phyloP scores from a whole-genome alignment of 2,329 filamentous ascomycete species.

The Alternaria angustiovoidea region DNA sequence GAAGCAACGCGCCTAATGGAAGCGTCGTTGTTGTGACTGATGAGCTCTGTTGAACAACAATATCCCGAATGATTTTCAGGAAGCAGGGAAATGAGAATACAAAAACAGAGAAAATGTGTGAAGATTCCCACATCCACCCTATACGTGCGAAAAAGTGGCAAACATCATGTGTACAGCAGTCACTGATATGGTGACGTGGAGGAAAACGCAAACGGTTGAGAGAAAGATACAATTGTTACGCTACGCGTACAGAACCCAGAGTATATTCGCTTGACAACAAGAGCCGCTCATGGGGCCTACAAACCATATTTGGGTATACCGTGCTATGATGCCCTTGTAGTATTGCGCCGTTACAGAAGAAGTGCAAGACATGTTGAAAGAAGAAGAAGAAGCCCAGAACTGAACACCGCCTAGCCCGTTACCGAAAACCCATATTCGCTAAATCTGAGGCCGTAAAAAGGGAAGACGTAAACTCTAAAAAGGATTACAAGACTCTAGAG shows the following conservation, averaged over 20 bases:
- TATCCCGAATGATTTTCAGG: neutral
- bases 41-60: neutral
- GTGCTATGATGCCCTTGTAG: slow-evolving; percentile 17
- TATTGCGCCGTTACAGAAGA: slow-evolving; percentile 12
- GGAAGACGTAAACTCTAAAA: slow-evolving; percentile 1
- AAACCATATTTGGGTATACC: slow-evolving; percentile 22
- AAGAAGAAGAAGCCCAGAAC: neutral
- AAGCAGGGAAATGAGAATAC: neutral
- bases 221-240: slow-evolving; percentile 4
- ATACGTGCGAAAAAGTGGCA: neutral
- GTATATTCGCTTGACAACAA: slow-evolving; percentile 3
- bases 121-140: neutral
- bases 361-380: neutral
- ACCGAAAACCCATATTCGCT: neutral
- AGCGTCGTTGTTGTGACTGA: neutral
- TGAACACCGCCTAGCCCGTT: neutral
- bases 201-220: neutral
- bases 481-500: neutral
- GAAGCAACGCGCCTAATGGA: neutral
- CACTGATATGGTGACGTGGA: neutral
- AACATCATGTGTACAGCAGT: neutral
- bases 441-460: neutral
- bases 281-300: neutral
- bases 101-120: neutral
- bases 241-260: slow-evolving; percentile 6